Conservation (phyloP, 129 eudicot species). For the Helianthus annuus region HanXRQr2.0-SUNRISE NC_035443.2:3250673-3251172, state of each 20-base stretch:
- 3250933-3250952: no score
- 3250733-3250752: not conserved
- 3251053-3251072: not conserved
- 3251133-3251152: not conserved
- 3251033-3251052: no score
- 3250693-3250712: no score
- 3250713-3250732: not conserved
- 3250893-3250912: no score
- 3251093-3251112: not conserved
- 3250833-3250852: conserved; percentile 99
- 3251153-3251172: not conserved
- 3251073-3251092: not conserved
- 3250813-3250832: conserved; percentile 92
- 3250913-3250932: no score
- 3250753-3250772: conserved; percentile 46
- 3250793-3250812: conserved; percentile 94
- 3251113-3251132: conserved; percentile 1
- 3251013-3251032: no score
- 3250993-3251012: no score
- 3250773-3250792: conserved; percentile 87
- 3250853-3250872: conserved; percentile 11
- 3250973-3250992: no score
- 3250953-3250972: no score
- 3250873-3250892: no score
- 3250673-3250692: no score